Base-by-base conservation (phyloP, 208 protist genomes). In the Angomonas ambiguus region DNA sequence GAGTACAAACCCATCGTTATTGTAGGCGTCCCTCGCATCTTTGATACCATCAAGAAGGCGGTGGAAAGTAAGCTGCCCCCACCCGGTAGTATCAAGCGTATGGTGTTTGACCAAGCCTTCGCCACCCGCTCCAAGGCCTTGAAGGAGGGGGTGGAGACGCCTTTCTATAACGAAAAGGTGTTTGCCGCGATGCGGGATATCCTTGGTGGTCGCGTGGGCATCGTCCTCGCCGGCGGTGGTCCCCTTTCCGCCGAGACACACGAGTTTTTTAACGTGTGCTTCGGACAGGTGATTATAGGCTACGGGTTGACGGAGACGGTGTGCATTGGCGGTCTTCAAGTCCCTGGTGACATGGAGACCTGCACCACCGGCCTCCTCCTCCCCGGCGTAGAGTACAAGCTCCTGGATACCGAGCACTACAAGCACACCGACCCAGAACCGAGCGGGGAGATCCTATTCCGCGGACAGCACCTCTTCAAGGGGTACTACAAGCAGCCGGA, bases 401-500 rank as follows among this genome's bases (percentile, higher is more conserved):
- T 99, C 0, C 69, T 87, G 1, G 93, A 98, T 60, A 83, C 92
- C 1, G 85, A 93, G 2, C 76, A 85, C 30, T 92, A 90, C 74
- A 85, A 81, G 65, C 85, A 93, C 76, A 87, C 80, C 0, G 81
- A 94, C 57, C 84, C 82, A 0, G 55, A 87, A 27, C 83, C 85
- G 27, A 77, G 82, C 11, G 86, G 85, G 22, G 92, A 98, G 68
- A 78, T 98, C 27, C 77, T 75, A 53, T 55, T 95, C 22, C 77
- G 89, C 38, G 89, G 88, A 1, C 80, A 82, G 0, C 80, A 76
- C 66, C 56, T 96, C n/a, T 91, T 93, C 59, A 88, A 87, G 62
- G 92, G 91, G 25, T 98, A 98, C 78, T 93, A 96, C 76, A 91
- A 91, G 70, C 83, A 97, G 63, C 77, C 84, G 18, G 81, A 93